These are phyloP conservation scores for Cyclotella cryptica DNA, from an alignment of 108 stramenopile species.

Conservation along the genomic window DNA sequence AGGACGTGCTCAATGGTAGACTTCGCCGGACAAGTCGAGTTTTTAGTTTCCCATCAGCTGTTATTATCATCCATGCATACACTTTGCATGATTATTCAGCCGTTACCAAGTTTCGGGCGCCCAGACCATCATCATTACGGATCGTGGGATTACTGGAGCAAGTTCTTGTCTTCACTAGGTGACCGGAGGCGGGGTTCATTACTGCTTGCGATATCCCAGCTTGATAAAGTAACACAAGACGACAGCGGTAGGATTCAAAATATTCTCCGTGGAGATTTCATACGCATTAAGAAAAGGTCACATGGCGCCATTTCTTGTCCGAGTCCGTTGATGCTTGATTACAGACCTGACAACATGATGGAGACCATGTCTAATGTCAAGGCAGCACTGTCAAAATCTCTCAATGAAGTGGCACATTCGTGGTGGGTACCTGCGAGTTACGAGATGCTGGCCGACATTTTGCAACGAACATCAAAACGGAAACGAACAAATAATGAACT, in stretches of 20 bases:
- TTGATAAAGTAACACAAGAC: conserved; percentile 11
- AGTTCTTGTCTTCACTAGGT: conserved; percentile 24
- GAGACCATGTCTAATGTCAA: conserved; percentile 13
- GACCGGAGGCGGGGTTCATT: conserved; percentile 25
- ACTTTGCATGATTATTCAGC: conserved; percentile 34
- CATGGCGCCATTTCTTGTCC: conserved; percentile 16
- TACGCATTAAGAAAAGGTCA: conserved; percentile 13
- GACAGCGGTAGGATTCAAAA: background rate
- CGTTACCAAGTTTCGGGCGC: conserved; percentile 17
- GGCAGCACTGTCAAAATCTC: conserved; percentile 18
- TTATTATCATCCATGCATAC: conserved; percentile 20
- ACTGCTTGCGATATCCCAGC: conserved; percentile 22
- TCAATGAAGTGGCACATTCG: conserved; percentile 7
- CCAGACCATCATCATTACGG: conserved; percentile 18
- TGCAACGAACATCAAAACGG: conserved; percentile 1
- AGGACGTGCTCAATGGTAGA: conserved; percentile 24
- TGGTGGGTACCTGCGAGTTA: conserved; percentile 20
- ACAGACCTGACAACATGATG: conserved; percentile 17
- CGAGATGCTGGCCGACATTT: conserved; percentile 11
- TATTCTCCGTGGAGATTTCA: background rate
- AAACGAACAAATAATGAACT: conserved; percentile 22
- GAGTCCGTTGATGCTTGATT: conserved; percentile 21
- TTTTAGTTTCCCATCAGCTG: conserved; percentile 30
- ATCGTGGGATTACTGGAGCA: conserved; percentile 27
- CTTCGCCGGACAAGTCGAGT: conserved; percentile 26